Conservation (phyloP, 2,329 filamentous ascomycete species). For the Alternaria hordeiaustralica region DNA sequence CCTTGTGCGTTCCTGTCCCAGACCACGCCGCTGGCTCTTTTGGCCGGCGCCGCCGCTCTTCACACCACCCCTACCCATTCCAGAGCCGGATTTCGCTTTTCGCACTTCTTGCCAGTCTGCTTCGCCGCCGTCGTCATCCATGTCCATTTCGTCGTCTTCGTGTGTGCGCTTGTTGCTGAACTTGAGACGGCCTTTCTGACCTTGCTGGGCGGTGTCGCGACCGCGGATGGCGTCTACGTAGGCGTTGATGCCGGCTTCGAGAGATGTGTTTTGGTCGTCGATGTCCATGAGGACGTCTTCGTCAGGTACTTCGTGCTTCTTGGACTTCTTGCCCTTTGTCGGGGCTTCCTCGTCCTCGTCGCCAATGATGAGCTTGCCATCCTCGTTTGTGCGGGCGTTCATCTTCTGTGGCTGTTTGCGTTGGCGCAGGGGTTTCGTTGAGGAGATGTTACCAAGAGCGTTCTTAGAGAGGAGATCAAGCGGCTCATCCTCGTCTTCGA, state of each 20-base stretch:
- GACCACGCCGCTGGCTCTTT: constrained; percentile 41
- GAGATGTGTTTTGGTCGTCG: constrained; percentile 53
- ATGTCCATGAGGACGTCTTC: constrained; percentile 66
- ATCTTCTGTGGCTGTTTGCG: constrained; percentile 58
- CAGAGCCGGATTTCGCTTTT: constrained; percentile 44
- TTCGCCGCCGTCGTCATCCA: constrained; percentile 51
- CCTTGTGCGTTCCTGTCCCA: constrained; percentile 47
- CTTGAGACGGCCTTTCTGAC: constrained; percentile 66
- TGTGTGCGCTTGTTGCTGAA: constrained; percentile 60
- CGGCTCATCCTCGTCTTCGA: constrained; percentile 93
- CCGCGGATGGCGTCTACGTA: constrained; percentile 67
- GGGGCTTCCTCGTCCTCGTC: constrained; percentile 51
- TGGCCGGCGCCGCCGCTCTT: constrained; percentile 26
- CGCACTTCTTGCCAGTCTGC: constrained; percentile 42
- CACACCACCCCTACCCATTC: constrained; percentile 33
- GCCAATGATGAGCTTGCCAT: constrained; percentile 82
- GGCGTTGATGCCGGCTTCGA: constrained; percentile 63
- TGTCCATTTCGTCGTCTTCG: constrained; percentile 55
- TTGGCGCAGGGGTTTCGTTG: constrained; percentile 77
- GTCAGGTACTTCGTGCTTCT: constrained; percentile 39
- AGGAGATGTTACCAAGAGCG: constrained; percentile 90
- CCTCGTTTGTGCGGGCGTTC: constrained; percentile 64
- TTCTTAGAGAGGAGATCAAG: constrained; percentile 90
- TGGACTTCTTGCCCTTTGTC: constrained; percentile 45
- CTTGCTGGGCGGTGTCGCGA: constrained; percentile 63